A percentile compares a stretch with the other conserved stretches of the same genome.
Evolutionary conservation across 2,329 filamentous ascomycete genomes (phyloP).

Genomic region (Aspergillus viridinutans): DNA sequence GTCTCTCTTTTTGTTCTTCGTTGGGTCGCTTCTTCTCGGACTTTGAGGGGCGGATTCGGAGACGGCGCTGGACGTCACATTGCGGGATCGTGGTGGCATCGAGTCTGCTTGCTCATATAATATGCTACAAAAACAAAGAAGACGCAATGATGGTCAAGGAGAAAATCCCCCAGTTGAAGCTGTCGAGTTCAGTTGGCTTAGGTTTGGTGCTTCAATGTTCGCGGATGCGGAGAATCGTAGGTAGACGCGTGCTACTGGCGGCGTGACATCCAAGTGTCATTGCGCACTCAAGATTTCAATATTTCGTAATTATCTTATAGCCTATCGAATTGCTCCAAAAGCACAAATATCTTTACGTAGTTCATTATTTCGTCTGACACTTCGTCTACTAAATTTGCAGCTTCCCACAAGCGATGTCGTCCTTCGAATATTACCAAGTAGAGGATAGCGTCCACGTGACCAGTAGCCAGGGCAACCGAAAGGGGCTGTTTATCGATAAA

Average conservation of each 20-base stretch:
- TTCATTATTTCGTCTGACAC: not conserved
- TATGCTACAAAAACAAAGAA: not conserved
- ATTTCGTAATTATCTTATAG: not conserved
- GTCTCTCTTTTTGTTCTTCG: slow-evolving; percentile 23
- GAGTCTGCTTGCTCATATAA: not conserved
- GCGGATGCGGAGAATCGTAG: not conserved
- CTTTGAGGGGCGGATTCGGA: slow-evolving; percentile 2
- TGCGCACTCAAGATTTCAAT: not conserved
- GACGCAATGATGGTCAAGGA: not conserved
- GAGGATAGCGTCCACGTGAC: slow-evolving; percentile 22
- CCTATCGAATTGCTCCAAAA: not conserved
- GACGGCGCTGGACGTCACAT: slow-evolving; percentile 7
- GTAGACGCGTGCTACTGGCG: not conserved
- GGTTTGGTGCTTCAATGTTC: not conserved
- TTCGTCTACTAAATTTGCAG: not conserved
- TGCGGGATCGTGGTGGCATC: slow-evolving; percentile 17
- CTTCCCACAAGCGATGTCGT: not conserved
- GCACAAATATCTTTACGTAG: not conserved
- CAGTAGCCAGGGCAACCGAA: slow-evolving; percentile 28
- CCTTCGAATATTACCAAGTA: slow-evolving; percentile 11
- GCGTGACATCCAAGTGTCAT: not conserved
- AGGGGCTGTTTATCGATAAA: slow-evolving; percentile 37
- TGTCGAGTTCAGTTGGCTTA: not conserved
- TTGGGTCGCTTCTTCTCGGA: not conserved
- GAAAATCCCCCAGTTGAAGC: not conserved